Percentiles rank a stretch among this genome's conserved stretches.
Evolutionary conservation across 2,329 filamentous ascomycete genomes (phyloP).

Genomic region (Aspergillus sclerotialis): DNA sequence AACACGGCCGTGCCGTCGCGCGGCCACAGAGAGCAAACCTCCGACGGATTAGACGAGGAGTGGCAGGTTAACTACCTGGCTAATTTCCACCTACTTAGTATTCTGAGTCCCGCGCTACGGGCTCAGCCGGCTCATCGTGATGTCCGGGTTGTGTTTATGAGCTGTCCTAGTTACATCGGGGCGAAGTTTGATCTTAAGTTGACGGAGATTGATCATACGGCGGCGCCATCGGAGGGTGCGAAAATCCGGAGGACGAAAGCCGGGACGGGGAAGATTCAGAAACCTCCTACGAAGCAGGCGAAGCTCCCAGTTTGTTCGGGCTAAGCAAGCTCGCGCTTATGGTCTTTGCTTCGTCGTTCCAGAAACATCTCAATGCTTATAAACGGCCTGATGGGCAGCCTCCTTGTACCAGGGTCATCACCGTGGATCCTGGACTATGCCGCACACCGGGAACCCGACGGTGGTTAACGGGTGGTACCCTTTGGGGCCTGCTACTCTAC

Average conservation of each 20-base stretch:
- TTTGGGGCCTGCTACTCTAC: constrained; percentile 74
- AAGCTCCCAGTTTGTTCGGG: constrained; percentile 46
- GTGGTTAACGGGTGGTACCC: constrained; percentile 77
- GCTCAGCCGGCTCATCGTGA: constrained; percentile 92
- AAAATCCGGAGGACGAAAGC: constrained; percentile 29
- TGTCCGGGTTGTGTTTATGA: constrained; percentile 78
- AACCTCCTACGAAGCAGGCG: constrained; percentile 6
- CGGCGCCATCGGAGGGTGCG: constrained; percentile 19
- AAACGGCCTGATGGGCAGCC: constrained; percentile 75
- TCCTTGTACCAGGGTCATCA: constrained; percentile 72
- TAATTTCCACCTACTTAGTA: constrained; percentile 90
- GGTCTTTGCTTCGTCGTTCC: constrained; percentile 81
- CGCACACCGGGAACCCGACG: constrained; percentile 81
- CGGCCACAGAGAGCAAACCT: constrained; percentile 53
- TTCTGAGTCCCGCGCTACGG: constrained; percentile 81
- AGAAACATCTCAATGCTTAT: constrained; percentile 83
- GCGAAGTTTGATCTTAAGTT: constrained; percentile 54
- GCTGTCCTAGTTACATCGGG: constrained; percentile 81
- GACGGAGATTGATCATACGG: constrained; percentile 10
- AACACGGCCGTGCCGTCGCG: constrained; percentile 57
- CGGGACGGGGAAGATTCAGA: constrained; percentile 28
- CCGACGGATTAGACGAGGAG: constrained; percentile 76
- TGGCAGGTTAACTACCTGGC: constrained; percentile 95
- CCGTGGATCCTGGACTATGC: constrained; percentile 78
- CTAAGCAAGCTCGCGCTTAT: constrained; percentile 71